phyloP scores from a whole-genome alignment of 2,329 filamentous ascomycete species.

The Nigrospora osmanthi region DNA sequence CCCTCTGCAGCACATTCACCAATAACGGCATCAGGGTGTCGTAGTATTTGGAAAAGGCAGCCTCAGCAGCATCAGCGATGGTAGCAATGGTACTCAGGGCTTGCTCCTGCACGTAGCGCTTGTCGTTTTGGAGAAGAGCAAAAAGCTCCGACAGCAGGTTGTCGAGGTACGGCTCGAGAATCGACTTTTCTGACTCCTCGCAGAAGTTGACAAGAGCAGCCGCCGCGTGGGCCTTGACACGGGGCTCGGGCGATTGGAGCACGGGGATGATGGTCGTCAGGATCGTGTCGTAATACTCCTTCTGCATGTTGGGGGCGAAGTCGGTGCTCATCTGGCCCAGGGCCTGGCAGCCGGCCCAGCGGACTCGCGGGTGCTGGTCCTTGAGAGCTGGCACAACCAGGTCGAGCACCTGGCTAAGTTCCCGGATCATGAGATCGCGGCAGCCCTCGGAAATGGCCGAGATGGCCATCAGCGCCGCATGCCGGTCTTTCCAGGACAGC shows the following conservation, averaged over 20 bases:
- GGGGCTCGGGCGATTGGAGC: conserved; percentile 78
- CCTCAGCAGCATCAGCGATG: conserved; percentile 95
- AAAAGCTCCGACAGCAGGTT: conserved; percentile 79
- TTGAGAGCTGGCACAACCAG: conserved; percentile 87
- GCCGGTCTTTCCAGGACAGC: conserved; percentile 86
- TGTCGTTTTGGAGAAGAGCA: conserved; percentile 79
- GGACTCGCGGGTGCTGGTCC: conserved; percentile 86
- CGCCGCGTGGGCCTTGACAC: conserved; percentile 93
- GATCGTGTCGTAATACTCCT: conserved; percentile 83
- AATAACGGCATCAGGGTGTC: conserved; percentile 91
- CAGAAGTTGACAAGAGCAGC: conserved; percentile 99
- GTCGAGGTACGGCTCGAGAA: conserved; percentile 88
- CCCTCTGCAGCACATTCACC: conserved; percentile 79
- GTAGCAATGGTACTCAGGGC: conserved; percentile 96
- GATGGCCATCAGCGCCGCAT: conserved; percentile 97
- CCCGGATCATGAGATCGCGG: conserved; percentile 88
- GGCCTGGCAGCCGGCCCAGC: conserved; percentile 96
- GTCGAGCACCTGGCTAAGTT: conserved; percentile 88
- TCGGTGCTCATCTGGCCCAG: conserved; percentile 99
- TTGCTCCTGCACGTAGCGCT: conserved; percentile 96
- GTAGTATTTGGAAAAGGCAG: conserved; percentile 92
- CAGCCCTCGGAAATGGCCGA: conserved; percentile 98
- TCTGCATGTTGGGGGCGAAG: conserved; percentile 96
- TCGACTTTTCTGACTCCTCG: conserved; percentile 89
- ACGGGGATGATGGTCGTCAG: conserved; percentile 90